phyloP scores from a whole-genome alignment of 768 basidiomycete species.

The Hygrocybe coccinea region DNA sequence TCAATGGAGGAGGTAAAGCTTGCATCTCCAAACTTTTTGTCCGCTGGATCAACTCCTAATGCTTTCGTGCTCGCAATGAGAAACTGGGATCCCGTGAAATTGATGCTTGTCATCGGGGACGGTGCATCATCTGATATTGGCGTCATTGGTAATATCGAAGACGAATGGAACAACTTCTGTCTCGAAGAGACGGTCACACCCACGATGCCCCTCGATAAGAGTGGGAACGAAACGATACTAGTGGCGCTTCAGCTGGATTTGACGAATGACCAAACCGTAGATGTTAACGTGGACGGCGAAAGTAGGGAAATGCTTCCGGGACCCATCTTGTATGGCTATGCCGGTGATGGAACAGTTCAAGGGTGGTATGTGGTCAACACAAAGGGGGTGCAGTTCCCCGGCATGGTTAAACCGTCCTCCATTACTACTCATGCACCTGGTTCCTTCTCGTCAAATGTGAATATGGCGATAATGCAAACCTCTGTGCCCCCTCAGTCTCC shows the following conservation, averaged over 20 bases:
- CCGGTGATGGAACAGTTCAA: constrained; percentile 72
- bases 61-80: constrained; percentile 37
- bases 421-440: background rate
- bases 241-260: constrained; percentile 63
- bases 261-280: constrained; percentile 29
- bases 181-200: constrained; percentile 41
- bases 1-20: constrained; percentile 36
- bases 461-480: background rate
- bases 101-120: constrained; percentile 45
- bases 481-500: background rate
- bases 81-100: constrained; percentile 45
- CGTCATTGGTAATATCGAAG: constrained; percentile 36
- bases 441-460: background rate
- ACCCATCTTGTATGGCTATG: constrained; percentile 69
- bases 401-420: constrained; percentile 40
- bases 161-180: constrained; percentile 46
- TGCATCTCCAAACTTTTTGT: constrained; percentile 32
- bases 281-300: constrained; percentile 5
- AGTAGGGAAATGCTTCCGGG: constrained; percentile 17
- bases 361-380: constrained; percentile 67
- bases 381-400: constrained; percentile 48
- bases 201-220: constrained; percentile 62
- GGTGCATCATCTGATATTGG: constrained; percentile 45
- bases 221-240: constrained; percentile 65
- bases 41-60: constrained; percentile 32